Conservation (phyloP, 257 asterid species). For the Fraxinus pennsylvanica region DNA sequence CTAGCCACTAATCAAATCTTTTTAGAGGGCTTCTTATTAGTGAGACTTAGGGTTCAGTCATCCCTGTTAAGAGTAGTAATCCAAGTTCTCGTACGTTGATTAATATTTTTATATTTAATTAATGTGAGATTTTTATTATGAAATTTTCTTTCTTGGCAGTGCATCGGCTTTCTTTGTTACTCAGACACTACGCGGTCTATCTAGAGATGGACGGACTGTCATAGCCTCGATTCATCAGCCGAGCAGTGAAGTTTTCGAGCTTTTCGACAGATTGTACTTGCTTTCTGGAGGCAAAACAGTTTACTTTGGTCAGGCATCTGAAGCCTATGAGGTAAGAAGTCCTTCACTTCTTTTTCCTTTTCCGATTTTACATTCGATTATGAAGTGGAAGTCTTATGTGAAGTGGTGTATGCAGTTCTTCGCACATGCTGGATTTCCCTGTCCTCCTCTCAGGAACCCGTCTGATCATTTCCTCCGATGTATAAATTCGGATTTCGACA, state of each 20-base stretch:
- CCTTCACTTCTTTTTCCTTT: neutral
- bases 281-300: slow-evolving; percentile 91
- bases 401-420: slow-evolving; percentile 59
- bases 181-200: slow-evolving; percentile 78
- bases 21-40: no score
- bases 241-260: slow-evolving; percentile 96
- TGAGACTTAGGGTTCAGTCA: no score
- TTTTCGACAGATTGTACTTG: slow-evolving; percentile 76
- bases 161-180: slow-evolving; percentile 98
- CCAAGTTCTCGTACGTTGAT: no score
- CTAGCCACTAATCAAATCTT: neutral
- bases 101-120: no score
- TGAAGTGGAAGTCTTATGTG: slow-evolving; percentile 15
- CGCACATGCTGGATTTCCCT: slow-evolving; percentile 95
- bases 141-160: slow-evolving; percentile 38
- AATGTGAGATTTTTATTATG: no score
- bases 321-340: slow-evolving; percentile 77
- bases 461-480: slow-evolving; percentile 94
- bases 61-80: no score
- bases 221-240: slow-evolving; percentile 98
- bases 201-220: slow-evolving; percentile 92
- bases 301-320: slow-evolving; percentile 90
- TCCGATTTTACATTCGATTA: neutral
- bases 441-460: slow-evolving; percentile 90
- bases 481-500: slow-evolving; percentile 91